A percentile compares a stretch with the other conserved stretches of the same genome.
phyloP scores from a whole-genome alignment of 768 basidiomycete genomes.

The Dacryopinax primogenitus region DNA sequence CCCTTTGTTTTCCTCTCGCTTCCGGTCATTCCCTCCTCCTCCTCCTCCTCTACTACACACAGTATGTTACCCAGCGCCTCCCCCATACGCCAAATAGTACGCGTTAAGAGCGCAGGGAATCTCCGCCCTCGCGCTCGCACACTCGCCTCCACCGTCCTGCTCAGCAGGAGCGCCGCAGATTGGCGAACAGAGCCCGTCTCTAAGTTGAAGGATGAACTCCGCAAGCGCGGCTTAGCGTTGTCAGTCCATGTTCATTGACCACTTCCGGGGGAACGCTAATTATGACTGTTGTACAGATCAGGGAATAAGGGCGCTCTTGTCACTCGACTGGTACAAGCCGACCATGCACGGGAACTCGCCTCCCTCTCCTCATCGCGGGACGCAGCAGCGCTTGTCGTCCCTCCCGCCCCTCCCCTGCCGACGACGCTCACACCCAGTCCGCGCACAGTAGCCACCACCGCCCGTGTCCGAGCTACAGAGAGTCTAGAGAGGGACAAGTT shows the following conservation, averaged over 20 bases:
- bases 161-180: neutral
- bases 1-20: neutral
- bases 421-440: neutral
- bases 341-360: slow-evolving; percentile 2
- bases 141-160: neutral
- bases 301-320: neutral
- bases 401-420: slow-evolving; percentile 2
- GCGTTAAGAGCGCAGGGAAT: neutral
- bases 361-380: slow-evolving; percentile 1
- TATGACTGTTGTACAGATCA: neutral
- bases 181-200: neutral
- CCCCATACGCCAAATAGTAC: neutral
- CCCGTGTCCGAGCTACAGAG: neutral
- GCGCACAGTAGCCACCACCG: neutral
- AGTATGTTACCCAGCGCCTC: neutral
- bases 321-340: neutral
- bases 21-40: neutral
- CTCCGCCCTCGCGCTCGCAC: neutral
- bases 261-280: neutral
- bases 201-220: slow-evolving; percentile 3
- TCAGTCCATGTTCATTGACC: neutral
- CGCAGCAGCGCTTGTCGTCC: neutral
- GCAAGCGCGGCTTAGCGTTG: neutral
- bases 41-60: neutral
- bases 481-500: slow-evolving; percentile 1